Conservation (phyloP, 2,329 filamentous ascomycete species). For the Cercospora janseana region DNA sequence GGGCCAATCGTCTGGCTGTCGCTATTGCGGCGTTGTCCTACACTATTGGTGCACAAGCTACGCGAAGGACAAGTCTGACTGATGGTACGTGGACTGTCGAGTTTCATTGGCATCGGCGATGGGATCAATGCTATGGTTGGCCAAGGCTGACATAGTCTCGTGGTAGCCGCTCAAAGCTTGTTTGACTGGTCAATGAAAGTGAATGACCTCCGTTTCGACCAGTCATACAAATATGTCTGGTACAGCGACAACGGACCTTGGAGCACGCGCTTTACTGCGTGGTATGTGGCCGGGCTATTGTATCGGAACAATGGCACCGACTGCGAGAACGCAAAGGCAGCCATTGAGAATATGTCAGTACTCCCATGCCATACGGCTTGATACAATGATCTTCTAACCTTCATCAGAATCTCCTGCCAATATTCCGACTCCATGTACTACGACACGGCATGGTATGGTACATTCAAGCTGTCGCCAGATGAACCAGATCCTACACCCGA, state of each 20-base stretch:
- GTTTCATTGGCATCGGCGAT: background rate
- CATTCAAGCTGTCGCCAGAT: conserved; percentile 1
- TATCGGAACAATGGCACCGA: background rate
- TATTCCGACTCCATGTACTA: background rate
- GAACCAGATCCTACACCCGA: background rate
- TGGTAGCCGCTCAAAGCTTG: background rate
- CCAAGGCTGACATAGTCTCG: background rate
- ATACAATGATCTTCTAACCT: background rate
- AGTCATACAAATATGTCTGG: background rate
- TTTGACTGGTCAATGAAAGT: background rate
- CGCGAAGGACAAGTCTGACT: background rate
- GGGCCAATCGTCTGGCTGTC: background rate
- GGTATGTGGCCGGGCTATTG: background rate
- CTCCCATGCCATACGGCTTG: background rate
- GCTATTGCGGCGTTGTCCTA: background rate
- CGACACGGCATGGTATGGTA: background rate
- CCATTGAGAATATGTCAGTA: background rate
- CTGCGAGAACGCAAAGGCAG: background rate
- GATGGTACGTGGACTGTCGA: background rate
- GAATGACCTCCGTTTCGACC: background rate
- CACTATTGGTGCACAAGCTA: background rate
- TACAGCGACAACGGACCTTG: background rate
- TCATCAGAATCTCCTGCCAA: background rate
- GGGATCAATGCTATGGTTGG: background rate
- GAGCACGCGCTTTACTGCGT: background rate